Evolutionary conservation across 1,284 basidiomycete species (phyloP), one percentile per base, ranked within the genome.

Genomic region (Amylostereum areolatum): DNA sequence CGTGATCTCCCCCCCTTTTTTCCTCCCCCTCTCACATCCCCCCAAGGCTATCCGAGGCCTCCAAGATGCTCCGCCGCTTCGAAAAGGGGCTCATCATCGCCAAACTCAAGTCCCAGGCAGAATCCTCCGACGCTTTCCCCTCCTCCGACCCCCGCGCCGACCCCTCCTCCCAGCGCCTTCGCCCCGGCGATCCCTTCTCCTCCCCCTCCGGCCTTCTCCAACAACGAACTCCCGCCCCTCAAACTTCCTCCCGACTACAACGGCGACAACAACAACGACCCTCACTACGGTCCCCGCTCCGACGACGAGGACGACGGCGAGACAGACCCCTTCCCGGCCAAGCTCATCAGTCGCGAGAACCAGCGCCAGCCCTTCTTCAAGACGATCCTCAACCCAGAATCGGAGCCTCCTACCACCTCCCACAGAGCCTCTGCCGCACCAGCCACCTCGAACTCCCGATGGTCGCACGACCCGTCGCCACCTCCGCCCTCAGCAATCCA

Each of bases 31-130:
- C 50, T 49, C 52, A 54, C 33, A 33, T 54, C 49, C 43, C 1
- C 28, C 47, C 7, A 57, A 90, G 89, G 66, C 71, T 91, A 30
- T 90, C 87, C 36, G 89, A 91, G 62, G 86, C 86, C 37, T 90
- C 88, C 43, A 90, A 90, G 65, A 87, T 90, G 85, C 80, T 91
- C 48, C 80, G 88, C 51, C 80, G 86, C 43, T 73, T 91, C 43
- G 88, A 91, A 70, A 90, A 90, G 62, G 86, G 85, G 41, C 74
- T 89, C 56, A 86, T 83, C 63, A 81, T 69, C 45, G 83, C 85
- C 35, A 89, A 89, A 62, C 73, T 83, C 59, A 88, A 87, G 64
- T 78, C 78, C 12, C 77, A 77, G 48, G 62, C 56, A 28, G 59
- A 52, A 52, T 63, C 41, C 49, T 58, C 61, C 41, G 59, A 48